Percentiles rank a stretch among this genome's conserved stretches.
Conservation (phyloP, 768 basidiomycete genomes). For the Paxillus involutus region DNA sequence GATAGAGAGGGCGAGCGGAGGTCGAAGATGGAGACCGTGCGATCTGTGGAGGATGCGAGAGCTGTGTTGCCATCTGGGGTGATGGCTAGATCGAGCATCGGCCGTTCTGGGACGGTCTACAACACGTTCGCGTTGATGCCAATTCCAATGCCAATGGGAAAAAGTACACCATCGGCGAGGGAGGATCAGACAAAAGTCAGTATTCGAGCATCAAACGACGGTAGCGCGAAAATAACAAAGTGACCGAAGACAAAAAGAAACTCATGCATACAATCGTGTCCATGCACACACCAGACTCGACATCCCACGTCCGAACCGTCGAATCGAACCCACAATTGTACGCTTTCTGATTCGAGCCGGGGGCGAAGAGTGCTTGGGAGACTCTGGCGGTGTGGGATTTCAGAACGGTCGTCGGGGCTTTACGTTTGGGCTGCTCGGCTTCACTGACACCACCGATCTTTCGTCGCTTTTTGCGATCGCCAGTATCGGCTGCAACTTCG, state of each 20-base stretch:
- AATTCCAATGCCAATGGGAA: too few species aligned
- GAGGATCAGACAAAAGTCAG: neutral
- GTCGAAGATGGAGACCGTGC: constrained; percentile 72
- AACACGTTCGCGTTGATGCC: neutral
- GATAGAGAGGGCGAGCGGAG: constrained; percentile 45
- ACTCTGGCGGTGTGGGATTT: constrained; percentile 84
- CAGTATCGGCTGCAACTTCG: constrained; percentile 44
- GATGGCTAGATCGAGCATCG: constrained; percentile 65
- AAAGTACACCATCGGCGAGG: neutral
- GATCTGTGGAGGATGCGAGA: constrained; percentile 71
- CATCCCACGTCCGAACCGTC: constrained; percentile 86
- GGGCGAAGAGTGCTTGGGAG: constrained; percentile 65
- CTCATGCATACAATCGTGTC: constrained; percentile 60
- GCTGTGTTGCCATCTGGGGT: constrained; percentile 43
- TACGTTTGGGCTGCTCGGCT: constrained; percentile 45
- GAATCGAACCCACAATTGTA: constrained; percentile 90
- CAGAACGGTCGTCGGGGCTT: constrained; percentile 71
- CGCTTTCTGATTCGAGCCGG: constrained; percentile 41
- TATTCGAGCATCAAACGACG: neutral
- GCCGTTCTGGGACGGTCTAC: constrained; percentile 70
- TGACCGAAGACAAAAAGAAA: neutral
- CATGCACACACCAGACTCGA: constrained; percentile 70
- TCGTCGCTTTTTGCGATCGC: constrained; percentile 58
- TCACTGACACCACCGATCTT: constrained; percentile 43
- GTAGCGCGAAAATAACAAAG: neutral